A percentile compares a stretch with the other conserved stretches of the same genome.
Evolutionary conservation across 2,329 filamentous ascomycete species (phyloP).

Genomic region (Corynespora cassiicola): DNA sequence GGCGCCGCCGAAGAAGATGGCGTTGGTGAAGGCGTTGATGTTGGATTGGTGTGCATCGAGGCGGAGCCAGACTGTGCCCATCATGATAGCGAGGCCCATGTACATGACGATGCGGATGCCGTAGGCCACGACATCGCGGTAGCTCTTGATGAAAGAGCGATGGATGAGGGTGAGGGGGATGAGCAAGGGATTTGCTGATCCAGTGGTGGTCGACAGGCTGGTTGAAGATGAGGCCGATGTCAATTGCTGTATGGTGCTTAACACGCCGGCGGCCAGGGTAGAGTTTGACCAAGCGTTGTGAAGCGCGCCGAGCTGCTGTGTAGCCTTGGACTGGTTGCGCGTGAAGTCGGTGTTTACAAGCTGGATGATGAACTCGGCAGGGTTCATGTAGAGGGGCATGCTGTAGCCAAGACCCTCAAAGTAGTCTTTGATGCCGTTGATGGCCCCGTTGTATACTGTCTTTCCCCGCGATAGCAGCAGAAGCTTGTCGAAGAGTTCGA

Average conservation of each 20-base stretch:
- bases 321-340: conserved; percentile 54
- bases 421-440: conserved; percentile 65
- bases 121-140: conserved; percentile 84
- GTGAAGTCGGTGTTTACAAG: conserved; percentile 80
- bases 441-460: conserved; percentile 75
- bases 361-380: conserved; percentile 81
- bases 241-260: conserved; percentile 29
- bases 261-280: conserved; percentile 33
- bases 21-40: conserved; percentile 83
- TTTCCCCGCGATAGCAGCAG: conserved; percentile 72
- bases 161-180: conserved; percentile 73
- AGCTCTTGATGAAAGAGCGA: conserved; percentile 81
- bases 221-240: conserved; percentile 1
- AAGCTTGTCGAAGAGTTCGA: conserved; percentile 78
- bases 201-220: not conserved
- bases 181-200: conserved; percentile 53
- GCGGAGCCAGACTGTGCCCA: conserved; percentile 87
- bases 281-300: conserved; percentile 64
- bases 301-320: conserved; percentile 60
- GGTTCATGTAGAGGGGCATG: conserved; percentile 75
- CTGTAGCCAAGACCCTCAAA: conserved; percentile 67
- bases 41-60: conserved; percentile 71
- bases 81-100: conserved; percentile 78
- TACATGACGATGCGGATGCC: conserved; percentile 86
- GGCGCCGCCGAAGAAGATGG: conserved; percentile 63